phyloP scores from a whole-genome alignment of 495 filamentous ascomycete species.

The Talaromyces proteolyticus region DNA sequence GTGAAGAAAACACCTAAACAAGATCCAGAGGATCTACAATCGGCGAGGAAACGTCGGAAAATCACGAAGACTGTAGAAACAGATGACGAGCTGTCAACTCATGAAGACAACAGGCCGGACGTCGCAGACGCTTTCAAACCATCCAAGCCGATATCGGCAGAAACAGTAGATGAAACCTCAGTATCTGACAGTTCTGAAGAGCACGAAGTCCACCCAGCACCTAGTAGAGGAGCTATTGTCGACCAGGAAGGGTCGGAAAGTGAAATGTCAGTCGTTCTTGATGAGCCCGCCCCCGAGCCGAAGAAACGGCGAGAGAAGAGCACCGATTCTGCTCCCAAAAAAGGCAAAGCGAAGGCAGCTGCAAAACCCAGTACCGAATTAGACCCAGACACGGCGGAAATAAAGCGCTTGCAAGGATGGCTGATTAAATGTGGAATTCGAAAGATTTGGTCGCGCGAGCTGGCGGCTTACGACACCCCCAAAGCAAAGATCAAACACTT shows the following conservation, averaged over 20 bases:
- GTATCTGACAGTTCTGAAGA: slow-evolving; percentile 16
- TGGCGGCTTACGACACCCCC: slow-evolving; percentile 65
- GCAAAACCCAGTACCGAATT: slow-evolving; percentile 41
- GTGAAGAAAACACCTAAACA: slow-evolving; percentile 7
- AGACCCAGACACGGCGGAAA: slow-evolving; percentile 67
- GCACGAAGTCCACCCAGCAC: slow-evolving; percentile 14
- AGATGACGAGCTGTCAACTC: slow-evolving; percentile 9
- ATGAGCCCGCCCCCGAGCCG: slow-evolving; percentile 46
- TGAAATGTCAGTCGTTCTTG: slow-evolving; percentile 72
- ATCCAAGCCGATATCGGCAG: slow-evolving; percentile 14
- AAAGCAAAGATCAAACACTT: slow-evolving; percentile 83
- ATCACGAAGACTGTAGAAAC: slow-evolving; percentile 12
- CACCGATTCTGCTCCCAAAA: slow-evolving; percentile 22
- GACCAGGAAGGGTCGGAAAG: slow-evolving; percentile 58
- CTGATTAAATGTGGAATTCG: slow-evolving; percentile 89
- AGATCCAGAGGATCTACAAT: slow-evolving; percentile 14
- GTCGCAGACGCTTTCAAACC: slow-evolving; percentile 17
- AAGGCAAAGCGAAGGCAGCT: slow-evolving; percentile 25
- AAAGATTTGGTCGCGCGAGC: slow-evolving; percentile 84
- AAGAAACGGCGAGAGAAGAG: slow-evolving; percentile 27
- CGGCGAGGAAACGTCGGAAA: slow-evolving; percentile 13
- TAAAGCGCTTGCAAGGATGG: slow-evolving; percentile 86
- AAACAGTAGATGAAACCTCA: slow-evolving; percentile 21
- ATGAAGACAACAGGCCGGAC: slow-evolving; percentile 16
- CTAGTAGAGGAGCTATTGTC: slow-evolving; percentile 18